These are phyloP conservation scores for Neurospora discreta DNA, from an alignment of 495 filamentous ascomycete genomes.

Conservation along the genomic window DNA sequence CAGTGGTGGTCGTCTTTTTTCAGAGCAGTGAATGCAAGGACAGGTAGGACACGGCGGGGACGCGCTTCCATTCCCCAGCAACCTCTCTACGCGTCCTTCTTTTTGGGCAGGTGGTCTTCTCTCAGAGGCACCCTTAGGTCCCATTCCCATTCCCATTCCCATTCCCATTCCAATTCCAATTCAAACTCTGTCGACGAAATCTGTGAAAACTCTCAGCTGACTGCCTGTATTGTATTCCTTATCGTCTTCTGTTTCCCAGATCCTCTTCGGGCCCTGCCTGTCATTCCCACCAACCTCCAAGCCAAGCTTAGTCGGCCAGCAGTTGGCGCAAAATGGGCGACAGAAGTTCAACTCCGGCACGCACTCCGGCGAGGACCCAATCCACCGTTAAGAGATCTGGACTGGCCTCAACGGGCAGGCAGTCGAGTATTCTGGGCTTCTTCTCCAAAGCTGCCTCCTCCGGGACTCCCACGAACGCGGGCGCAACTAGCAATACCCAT, in stretches of 20 bases:
- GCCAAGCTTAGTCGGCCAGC: background rate
- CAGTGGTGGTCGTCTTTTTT: too few relatives aligned
- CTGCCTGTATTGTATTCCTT: background rate
- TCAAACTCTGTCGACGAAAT: background rate
- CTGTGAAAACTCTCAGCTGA: background rate
- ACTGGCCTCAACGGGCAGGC: conserved; percentile 42
- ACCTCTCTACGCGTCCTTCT: background rate
- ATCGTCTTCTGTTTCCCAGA: background rate
- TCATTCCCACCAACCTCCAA: background rate
- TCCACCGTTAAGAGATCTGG: conserved; percentile 29
- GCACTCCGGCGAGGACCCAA: conserved; percentile 33
- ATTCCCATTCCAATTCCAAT: background rate
- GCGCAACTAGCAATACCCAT: conserved; percentile 17
- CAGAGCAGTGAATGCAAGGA: too few relatives aligned
- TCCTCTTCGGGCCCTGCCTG: background rate
- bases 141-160: background rate
- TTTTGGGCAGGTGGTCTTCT: background rate
- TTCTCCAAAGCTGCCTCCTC: conserved; percentile 54
- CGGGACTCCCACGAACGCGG: background rate
- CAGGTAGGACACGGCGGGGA: too few relatives aligned
- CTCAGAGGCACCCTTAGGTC: background rate
- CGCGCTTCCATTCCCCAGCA: background rate
- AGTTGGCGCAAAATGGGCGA: conserved; percentile 17
- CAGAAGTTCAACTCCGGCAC: conserved; percentile 14
- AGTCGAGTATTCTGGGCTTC: conserved; percentile 79